phyloP scores from a whole-genome alignment of 306 rosid genomes.

The Cucurbita maxima region DNA sequence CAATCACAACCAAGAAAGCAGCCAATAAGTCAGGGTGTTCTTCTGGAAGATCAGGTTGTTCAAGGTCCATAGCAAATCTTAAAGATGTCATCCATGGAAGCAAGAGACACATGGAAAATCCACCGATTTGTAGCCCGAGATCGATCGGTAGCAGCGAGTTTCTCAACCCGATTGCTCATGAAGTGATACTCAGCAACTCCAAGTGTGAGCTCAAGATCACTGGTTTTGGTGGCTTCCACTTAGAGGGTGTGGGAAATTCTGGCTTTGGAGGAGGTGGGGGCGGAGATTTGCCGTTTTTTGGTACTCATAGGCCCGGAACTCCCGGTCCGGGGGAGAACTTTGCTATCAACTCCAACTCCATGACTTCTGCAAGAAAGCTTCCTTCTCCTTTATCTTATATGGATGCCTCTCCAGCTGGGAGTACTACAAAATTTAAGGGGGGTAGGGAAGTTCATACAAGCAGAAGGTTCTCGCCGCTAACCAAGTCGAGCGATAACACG shows the following conservation, averaged over 20 bases:
- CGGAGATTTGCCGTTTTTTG: slow-evolving; percentile 43
- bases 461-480: slow-evolving; percentile 36
- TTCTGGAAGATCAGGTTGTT: slow-evolving; percentile 62
- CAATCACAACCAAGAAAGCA: slow-evolving; percentile 59
- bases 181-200: slow-evolving; percentile 71
- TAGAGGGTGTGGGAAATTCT: slow-evolving; percentile 22
- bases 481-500: slow-evolving; percentile 25
- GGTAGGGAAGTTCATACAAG: slow-evolving; percentile 35
- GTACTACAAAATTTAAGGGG: slow-evolving; percentile 11
- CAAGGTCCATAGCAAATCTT: slow-evolving; percentile 84
- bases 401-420: slow-evolving; percentile 30
- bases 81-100: slow-evolving; percentile 91
- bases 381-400: slow-evolving; percentile 35
- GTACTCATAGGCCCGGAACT: slow-evolving; percentile 67
- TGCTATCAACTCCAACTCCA: slow-evolving; percentile 37
- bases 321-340: slow-evolving; percentile 76
- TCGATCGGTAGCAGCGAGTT: slow-evolving; percentile 89
- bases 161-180: slow-evolving; percentile 77
- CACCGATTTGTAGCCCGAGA: slow-evolving; percentile 83
- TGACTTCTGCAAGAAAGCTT: slow-evolving; percentile 56
- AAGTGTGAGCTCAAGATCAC: slow-evolving; percentile 82
- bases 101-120: slow-evolving; percentile 62
- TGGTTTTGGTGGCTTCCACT: slow-evolving; percentile 53
- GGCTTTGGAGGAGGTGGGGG: slow-evolving; percentile 5
- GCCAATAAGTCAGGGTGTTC: slow-evolving; percentile 59